Base-by-base conservation (phyloP, 2,329 filamentous ascomycete species). In the Mollisiaceae sp. region DNA sequence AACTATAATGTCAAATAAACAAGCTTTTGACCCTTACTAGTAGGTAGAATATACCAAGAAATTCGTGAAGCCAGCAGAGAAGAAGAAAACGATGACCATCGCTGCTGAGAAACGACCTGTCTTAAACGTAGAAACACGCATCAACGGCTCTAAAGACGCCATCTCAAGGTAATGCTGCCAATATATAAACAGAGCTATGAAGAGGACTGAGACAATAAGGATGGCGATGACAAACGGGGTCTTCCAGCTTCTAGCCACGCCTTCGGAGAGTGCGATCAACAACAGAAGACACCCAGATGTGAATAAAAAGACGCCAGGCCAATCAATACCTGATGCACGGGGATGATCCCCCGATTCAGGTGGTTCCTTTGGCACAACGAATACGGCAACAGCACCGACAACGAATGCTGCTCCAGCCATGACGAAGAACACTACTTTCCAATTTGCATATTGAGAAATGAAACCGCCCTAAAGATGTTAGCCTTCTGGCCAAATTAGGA, bases 371-470 rank as follows among this genome's bases (percentile, higher is more conserved):
- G 89, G 89, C 60, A 92, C 87, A 62, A 89, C 79, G 62, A 89
- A 80, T 66, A 86, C 77, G 24, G 85, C 87, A 0, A 83, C 83
- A 0, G 83, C 75, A 0, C 87, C 85, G 43, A 89, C 83, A 24
- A 84, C 66, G 22, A 82, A 83, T 4, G 84, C 85, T 43, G 90
- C 79, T 57, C 89, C 85, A 22, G 86, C 87, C 20, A 87, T 82
- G 22, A 85, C 83, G 69, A 87, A 89, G 74, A 91, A 90, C 0
- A 90, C 85, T 82, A 88, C 90, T 76, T 84, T 86, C 89, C 89
- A 91, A 59, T 77, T 83, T 14, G 83, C 79, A 68, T 86, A 91
- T 63, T 89, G 78, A 1, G 85, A 84, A 20, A 92, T 84, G 47
- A 91, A 77, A n/a, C 72, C 73, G 20, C 89, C 89, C 9, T 86